phyloP scores from a whole-genome alignment of 257 asterid genomes.

The Solanum ossicruentum region DNA sequence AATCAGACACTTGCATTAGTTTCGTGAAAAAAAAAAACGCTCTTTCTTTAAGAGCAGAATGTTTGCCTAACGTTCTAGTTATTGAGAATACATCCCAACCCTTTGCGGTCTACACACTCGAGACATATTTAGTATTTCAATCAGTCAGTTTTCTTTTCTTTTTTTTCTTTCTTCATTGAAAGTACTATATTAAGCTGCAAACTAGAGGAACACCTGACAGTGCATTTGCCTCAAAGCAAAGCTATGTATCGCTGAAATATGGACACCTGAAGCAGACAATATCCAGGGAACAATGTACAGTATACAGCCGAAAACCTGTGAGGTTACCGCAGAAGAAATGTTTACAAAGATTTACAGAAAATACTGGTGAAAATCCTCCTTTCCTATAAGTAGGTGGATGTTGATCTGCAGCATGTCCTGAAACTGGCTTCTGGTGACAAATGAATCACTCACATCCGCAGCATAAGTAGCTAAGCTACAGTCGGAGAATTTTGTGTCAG shows the following conservation, averaged over 20 bases:
- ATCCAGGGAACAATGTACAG: neutral
- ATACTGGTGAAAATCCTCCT: neutral
- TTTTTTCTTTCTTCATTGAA: neutral
- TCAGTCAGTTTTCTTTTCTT: neutral
- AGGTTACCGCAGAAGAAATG: neutral
- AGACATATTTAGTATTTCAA: neutral
- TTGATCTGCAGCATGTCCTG: neutral
- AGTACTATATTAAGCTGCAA: neutral
- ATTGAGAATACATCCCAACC: neutral
- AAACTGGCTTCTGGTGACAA: neutral
- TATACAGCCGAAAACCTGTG: neutral
- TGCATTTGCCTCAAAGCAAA: neutral
- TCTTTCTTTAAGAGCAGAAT: neutral
- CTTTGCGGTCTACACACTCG: neutral
- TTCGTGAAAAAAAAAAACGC: neutral
- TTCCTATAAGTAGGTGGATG: neutral
- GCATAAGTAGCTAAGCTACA: neutral
- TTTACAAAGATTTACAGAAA: neutral
- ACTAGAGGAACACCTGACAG: neutral
- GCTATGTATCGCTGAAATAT: neutral
- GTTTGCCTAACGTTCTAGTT: neutral
- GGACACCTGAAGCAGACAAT: neutral
- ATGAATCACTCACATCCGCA: neutral
- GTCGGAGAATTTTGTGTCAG: constrained; percentile 1
- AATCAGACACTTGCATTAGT: neutral